These are phyloP conservation scores for Schwanniomyces vanrijiae DNA, from an alignment of 805 yeast species.

Conservation along the genomic window DNA sequence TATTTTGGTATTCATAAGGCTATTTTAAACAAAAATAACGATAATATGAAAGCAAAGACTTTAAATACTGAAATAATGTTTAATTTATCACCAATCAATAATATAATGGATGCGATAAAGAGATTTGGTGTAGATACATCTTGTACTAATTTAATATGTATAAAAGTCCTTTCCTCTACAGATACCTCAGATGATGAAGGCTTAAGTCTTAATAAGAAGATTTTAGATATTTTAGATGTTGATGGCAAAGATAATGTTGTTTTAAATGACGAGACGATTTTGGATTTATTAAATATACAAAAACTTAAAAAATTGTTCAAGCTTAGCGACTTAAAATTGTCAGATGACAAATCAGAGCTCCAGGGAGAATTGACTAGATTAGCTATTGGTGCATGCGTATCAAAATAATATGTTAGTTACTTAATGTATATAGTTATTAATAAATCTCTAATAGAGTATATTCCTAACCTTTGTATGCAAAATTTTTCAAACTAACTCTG, in stretches of 20 bases:
- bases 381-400: conserved; percentile 47
- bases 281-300: conserved; percentile 18
- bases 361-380: conserved; percentile 37
- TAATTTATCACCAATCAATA: conserved; percentile 67
- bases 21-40: conserved; percentile 48
- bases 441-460: background rate
- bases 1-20: conserved; percentile 61
- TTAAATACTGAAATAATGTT: conserved; percentile 72
- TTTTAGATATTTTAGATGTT: conserved; percentile 16
- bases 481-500: conserved; percentile 6
- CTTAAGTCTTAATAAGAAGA: conserved; percentile 34
- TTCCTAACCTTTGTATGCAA: conserved; percentile 14
- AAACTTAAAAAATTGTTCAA: conserved; percentile 39
- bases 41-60: conserved; percentile 58
- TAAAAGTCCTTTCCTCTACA: conserved; percentile 42
- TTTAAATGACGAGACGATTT: conserved; percentile 25
- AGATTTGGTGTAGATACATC: conserved; percentile 66
- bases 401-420: conserved; percentile 11
- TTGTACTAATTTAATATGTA: conserved; percentile 45
- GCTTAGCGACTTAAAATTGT: conserved; percentile 28
- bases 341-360: conserved; percentile 8
- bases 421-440: background rate
- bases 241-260: conserved; percentile 7
- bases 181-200: conserved; percentile 17
- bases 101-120: conserved; percentile 68